Base-by-base conservation (phyloP, 805 yeast genomes). In the Metschnikowia lunata region DNA sequence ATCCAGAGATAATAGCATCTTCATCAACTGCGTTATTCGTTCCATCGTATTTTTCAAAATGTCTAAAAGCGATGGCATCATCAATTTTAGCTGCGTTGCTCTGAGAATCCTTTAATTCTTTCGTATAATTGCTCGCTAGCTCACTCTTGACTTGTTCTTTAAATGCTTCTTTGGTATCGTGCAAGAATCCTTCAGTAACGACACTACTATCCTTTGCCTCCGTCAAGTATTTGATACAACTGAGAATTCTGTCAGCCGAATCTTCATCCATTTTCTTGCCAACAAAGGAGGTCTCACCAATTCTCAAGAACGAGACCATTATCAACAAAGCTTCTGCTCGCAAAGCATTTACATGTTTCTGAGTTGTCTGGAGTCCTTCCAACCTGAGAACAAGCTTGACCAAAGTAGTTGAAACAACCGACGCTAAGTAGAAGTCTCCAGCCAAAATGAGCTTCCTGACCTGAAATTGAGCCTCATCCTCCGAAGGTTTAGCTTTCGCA, bases 321-420 rank as follows among this genome's bases (percentile, higher is more conserved):
- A 88, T 85, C 57, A 93, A 78, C 72, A 91, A 75, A 12, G 97
- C 97, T 69, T 93, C 99, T 18, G 98, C 98, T 57, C 85, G 87
- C 59, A 88, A 75, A 11, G 95, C 95, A 64, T 93, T 91, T 51
- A 82, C 63, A 46, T 80, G 69, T 31, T 80, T 71, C n/a, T 68
- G 68, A 47, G 80, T 76, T 8, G 72, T 65, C 1, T 83, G 69
- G 32, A 78, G 64, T 51, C 78, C 77, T 49, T 79, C 76, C 58
- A 85, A 80, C 61, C 96, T 80, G 57, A 93, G 71, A 26, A 88
- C 85, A 45, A 93, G 76, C 70, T 93, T 93, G 37, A 95, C 88
- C 53, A 93, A 77, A 1, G 98, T 85, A 2, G 95, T 82, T 0
- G 96, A 79, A 48, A 95, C 72, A 15, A 90, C 91, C 2, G 97